A percentile compares a stretch with the other conserved stretches of the same genome.
phyloP scores from a whole-genome alignment of 2,329 filamentous ascomycete genomes.

The Ascocoryne sarcoides region DNA sequence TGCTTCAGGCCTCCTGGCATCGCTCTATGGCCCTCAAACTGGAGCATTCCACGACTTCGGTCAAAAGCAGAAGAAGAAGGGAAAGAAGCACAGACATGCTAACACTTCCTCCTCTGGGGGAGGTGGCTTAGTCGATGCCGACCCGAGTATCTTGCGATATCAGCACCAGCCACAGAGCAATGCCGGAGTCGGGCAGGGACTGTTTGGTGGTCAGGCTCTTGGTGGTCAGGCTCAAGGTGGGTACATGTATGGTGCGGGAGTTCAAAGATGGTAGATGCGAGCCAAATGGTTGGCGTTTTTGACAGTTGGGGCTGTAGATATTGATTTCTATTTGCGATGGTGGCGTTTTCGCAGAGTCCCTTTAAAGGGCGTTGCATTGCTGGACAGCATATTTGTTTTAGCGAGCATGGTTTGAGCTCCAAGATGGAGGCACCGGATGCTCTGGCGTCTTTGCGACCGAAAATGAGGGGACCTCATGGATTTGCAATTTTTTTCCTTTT shows the following conservation, averaged over 20 bases:
- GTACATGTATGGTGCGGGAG: constrained; percentile 77
- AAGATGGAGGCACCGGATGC: constrained; percentile 29
- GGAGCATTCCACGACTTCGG: constrained; percentile 84
- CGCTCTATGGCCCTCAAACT: constrained; percentile 81
- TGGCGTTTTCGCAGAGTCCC: constrained; percentile 24
- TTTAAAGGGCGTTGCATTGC: constrained; percentile 25
- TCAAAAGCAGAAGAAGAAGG: constrained; percentile 99
- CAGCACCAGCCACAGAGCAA: constrained; percentile 78
- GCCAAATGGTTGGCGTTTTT: constrained; percentile 19
- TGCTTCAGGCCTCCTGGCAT: constrained; percentile 83
- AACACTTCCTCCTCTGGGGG: constrained; percentile 99
- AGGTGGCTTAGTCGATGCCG: constrained; percentile 98
- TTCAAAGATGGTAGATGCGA: constrained; percentile 55
- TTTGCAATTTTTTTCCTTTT: constrained; percentile 18
- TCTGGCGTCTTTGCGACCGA: constrained; percentile 26
- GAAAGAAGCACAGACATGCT: constrained; percentile 99
- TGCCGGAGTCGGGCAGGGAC: constrained; percentile 77
- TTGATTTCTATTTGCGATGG: constrained; percentile 27
- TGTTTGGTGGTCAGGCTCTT: constrained; percentile 83
- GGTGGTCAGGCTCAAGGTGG: constrained; percentile 60
- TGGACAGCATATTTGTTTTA: constrained; percentile 34
- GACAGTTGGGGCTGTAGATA: constrained; percentile 23
- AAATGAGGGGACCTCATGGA: constrained; percentile 23
- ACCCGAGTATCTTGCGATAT: constrained; percentile 99
- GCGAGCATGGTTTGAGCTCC: constrained; percentile 38